Base-by-base conservation (phyloP, 2,329 filamentous ascomycete genomes). In the Davidsoniella eucalypti region DNA sequence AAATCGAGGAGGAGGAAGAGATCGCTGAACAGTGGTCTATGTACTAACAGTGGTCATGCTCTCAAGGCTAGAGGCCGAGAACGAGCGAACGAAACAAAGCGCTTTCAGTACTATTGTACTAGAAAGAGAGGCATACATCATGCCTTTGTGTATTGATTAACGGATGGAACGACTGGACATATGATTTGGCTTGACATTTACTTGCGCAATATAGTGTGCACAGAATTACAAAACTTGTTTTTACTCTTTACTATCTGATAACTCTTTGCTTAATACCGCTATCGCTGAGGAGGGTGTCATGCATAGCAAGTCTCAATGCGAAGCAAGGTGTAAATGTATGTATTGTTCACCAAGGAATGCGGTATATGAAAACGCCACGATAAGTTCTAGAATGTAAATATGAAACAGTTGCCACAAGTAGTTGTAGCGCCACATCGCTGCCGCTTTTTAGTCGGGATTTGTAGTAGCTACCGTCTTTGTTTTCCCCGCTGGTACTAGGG, bases 21-120 rank as follows among this genome's bases (percentile, higher is more conserved):
- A 53, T 53, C 47, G 51, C 51, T 53, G 51, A 39, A 37, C 51
- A 53, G 43, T 53, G 51, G 51, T 53, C 51, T 50, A 53, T 53
- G 51, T 53, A 53, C 47, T 53, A 53, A 50, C 44, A 53, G 43
- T 23, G 45, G 43, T 25, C 41, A 44, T 38, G 38, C 17, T 40
- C 44, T 42, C 42, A 5, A 23, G 40, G 36, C 16, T 23, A 10
- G 12, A 33, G 21, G 41, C 29, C 29, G 9, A 25, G 18, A 43
- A 18, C 4, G 41, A 18, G 29, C 6, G 5, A 38, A 36, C 18
- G 4, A 26, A 17, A 14, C 37, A 38, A 45, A 18, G 18, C 14
- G 37, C 33, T 44, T 40, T 23, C 42, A 46, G 43, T 26, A 33
- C 41, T 49, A 25, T 26, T 17, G 47, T 49, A 26, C 37, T 37